Base-by-base conservation (phyloP, 2,329 filamentous ascomycete genomes). In the Aureobasidium sp. region DNA sequence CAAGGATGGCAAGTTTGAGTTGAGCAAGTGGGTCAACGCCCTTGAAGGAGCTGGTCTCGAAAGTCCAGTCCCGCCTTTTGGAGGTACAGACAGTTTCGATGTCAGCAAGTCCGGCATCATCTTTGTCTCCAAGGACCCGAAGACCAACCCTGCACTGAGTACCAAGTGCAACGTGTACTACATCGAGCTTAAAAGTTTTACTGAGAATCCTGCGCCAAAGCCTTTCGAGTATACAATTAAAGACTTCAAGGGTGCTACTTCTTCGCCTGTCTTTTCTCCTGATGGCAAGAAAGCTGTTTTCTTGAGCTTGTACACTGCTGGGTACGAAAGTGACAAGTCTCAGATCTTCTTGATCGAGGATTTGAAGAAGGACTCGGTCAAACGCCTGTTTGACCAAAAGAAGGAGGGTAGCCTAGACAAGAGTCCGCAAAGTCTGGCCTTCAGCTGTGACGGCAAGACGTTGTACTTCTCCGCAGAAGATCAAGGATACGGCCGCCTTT, bases 101-200 rank as follows among this genome's bases (percentile, higher is more conserved):
- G 83, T 93, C 63, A 81, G 85, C 63, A 74, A 76, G 34, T 48
- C 78, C 48, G 88, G 87, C 0, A 80, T 93, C 58, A 83, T 86
- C 7, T 92, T 92, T 69, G 84, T 91, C 10, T 83, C 89, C 9
- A 90, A 90, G 67, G 89, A 91, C 68, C 88, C 88, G 0, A 77
- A 83, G 12, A 74, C 91, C 29, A 85, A 88, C 68, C 85, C 84
- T 3, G 89, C 89, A 0, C 82, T 88, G 62, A 85, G 89, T 72
- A 96, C 91, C 6, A 93, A 92, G 69, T 87, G 87, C 0, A 89
- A 94, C 69, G 82, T 95, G 36, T 96, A 94, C 74, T 84, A 87
- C 51, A 82, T 89, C 4, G 82, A 86, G 0, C 77, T 91, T 36
- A 77, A 79, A 55, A 83, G 80, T 4, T 91, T 88, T 70, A 74